These are phyloP conservation scores for Fusarium sp. DNA, from an alignment of 2,329 filamentous ascomycete genomes.

Conservation along the genomic window DNA sequence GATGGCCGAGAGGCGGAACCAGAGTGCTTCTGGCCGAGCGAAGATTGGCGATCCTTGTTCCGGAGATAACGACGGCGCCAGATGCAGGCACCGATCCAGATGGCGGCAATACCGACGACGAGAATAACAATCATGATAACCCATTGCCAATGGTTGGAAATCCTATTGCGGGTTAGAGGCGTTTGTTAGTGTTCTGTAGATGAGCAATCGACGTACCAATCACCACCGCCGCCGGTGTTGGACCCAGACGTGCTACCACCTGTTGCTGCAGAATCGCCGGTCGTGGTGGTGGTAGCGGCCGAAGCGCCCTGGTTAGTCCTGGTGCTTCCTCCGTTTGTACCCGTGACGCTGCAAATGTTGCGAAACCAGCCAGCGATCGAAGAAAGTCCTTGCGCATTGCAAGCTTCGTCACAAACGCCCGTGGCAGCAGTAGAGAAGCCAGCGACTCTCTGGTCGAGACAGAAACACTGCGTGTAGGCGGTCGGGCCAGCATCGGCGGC, in stretches of 20 bases:
- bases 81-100: slow-evolving; percentile 74
- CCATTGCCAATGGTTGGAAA: slow-evolving; percentile 78
- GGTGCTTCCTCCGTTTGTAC: slow-evolving; percentile 30
- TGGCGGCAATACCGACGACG: slow-evolving; percentile 70
- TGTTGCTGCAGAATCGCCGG: slow-evolving; percentile 13
- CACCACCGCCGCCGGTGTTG: slow-evolving; percentile 50
- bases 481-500: slow-evolving; percentile 56
- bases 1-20: slow-evolving; percentile 50
- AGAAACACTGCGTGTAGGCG: slow-evolving; percentile 77
- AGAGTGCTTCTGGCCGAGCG: slow-evolving; percentile 51
- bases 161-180: slow-evolving; percentile 56
- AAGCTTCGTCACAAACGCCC: slow-evolving; percentile 70
- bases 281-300: slow-evolving; percentile 33
- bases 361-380: slow-evolving; percentile 77
- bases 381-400: slow-evolving; percentile 56
- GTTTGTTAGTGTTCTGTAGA: not conserved
- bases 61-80: slow-evolving; percentile 78
- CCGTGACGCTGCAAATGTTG: slow-evolving; percentile 65
- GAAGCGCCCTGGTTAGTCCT: slow-evolving; percentile 15
- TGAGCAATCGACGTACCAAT: slow-evolving; percentile 55
- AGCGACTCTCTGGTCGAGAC: slow-evolving; percentile 67
- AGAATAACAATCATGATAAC: slow-evolving; percentile 82
- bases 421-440: slow-evolving; percentile 64
- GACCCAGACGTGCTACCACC: slow-evolving; percentile 14
- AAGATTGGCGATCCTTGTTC: slow-evolving; percentile 66